phyloP scores from a whole-genome alignment of 805 yeast species.

The Priceomyces carsonii region DNA sequence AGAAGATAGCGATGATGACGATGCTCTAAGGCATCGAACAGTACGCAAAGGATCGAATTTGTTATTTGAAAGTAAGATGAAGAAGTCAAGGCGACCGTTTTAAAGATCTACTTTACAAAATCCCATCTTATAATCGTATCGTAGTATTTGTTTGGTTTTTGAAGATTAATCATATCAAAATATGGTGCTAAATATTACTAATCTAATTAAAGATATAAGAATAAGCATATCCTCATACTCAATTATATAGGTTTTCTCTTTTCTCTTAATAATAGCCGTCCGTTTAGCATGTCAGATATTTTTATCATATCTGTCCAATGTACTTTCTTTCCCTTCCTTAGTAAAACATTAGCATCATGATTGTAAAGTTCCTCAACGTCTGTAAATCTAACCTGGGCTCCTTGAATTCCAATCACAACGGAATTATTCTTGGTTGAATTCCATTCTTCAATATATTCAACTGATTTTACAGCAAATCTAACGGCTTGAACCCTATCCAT shows the following conservation, averaged over 20 bases:
- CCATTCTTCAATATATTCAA: constrained; percentile 62
- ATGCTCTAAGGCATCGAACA: constrained; percentile 12
- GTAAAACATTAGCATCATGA: constrained; percentile 56
- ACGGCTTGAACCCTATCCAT: constrained; percentile 77
- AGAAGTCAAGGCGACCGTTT: constrained; percentile 11
- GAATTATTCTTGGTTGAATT: constrained; percentile 26
- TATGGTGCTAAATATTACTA: no score
- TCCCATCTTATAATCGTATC: neutral
- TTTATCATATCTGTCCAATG: constrained; percentile 68
- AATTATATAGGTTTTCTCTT: constrained; percentile 3
- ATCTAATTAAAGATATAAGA: no score
- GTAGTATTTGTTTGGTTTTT: neutral
- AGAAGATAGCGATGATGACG: constrained; percentile 12
- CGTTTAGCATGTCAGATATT: constrained; percentile 71
- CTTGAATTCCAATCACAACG: constrained; percentile 71
- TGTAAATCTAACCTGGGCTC: constrained; percentile 60
- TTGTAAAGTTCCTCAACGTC: constrained; percentile 58
- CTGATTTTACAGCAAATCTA: constrained; percentile 68
- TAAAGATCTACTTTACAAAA: constrained; percentile 4
- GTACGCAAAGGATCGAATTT: constrained; percentile 17
- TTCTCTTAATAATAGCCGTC: constrained; percentile 50
- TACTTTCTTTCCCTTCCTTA: constrained; percentile 65
- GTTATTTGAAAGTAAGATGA: constrained; percentile 12
- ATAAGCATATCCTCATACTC: neutral
- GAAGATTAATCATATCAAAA: no score